Evolutionary conservation across 768 basidiomycete species (phyloP).

Genomic region (Tylopilus subfusipes): DNA sequence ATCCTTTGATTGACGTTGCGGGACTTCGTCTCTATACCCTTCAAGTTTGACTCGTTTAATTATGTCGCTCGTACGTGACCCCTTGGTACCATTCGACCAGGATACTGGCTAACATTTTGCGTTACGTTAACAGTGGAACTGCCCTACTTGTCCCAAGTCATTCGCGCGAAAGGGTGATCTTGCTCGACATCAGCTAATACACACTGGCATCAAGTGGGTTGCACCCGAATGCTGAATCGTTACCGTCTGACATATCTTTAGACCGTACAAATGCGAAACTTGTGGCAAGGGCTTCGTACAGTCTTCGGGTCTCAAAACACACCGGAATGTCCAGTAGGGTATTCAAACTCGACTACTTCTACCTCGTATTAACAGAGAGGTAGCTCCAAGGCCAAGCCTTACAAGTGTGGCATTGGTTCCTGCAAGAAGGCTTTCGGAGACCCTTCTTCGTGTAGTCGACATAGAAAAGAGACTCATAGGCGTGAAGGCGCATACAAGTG

Average conservation of each 20-base stretch:
- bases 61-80: slow-evolving; percentile 24
- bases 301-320: slow-evolving; percentile 57
- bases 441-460: slow-evolving; percentile 66
- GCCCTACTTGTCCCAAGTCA: slow-evolving; percentile 43
- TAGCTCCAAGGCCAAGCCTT: slow-evolving; percentile 54
- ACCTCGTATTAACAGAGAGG: slow-evolving; percentile 8
- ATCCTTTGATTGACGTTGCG: slow-evolving; percentile 38
- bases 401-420: slow-evolving; percentile 42
- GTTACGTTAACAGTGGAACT: slow-evolving; percentile 33
- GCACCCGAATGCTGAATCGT: background rate
- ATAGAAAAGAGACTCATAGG: slow-evolving; percentile 57
- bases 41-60: slow-evolving; percentile 6
- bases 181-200: slow-evolving; percentile 51
- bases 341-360: background rate
- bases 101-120: background rate
- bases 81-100: background rate
- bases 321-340: slow-evolving; percentile 63
- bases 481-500: slow-evolving; percentile 44
- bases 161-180: slow-evolving; percentile 61
- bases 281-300: slow-evolving; percentile 62
- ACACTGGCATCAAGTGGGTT: slow-evolving; percentile 48
- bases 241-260: slow-evolving; percentile 23
- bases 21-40: slow-evolving; percentile 41
- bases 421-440: slow-evolving; percentile 60
- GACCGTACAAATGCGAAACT: slow-evolving; percentile 47